A percentile compares a stretch with the other conserved stretches of the same genome.
These are phyloP conservation scores for Cladophialophora immunda DNA, from an alignment of 2,329 filamentous ascomycete genomes.

Conservation along the genomic window DNA sequence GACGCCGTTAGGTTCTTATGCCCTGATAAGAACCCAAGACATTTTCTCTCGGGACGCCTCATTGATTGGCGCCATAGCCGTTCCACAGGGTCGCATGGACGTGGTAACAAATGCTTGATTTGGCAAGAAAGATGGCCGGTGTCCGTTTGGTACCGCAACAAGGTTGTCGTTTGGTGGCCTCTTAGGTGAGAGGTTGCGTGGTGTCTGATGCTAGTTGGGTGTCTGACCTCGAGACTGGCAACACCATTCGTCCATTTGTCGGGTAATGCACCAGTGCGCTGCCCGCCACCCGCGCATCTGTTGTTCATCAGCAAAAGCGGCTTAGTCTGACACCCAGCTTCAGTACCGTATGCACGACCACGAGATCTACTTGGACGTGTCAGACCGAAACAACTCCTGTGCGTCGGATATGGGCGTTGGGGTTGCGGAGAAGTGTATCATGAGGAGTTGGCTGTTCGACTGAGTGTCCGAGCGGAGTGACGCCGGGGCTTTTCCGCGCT, in stretches of 20 bases:
- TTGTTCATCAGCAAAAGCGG: background rate
- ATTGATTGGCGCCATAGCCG: background rate
- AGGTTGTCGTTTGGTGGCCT: background rate
- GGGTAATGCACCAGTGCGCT: constrained; percentile 6
- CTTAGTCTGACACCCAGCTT: background rate
- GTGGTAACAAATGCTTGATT: background rate
- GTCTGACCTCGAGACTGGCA: background rate
- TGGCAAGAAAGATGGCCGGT: background rate
- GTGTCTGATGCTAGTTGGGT: background rate
- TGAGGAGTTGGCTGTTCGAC: background rate
- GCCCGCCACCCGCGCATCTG: background rate
- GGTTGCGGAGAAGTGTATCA: background rate
- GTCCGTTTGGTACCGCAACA: background rate
- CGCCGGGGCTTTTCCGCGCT: background rate
- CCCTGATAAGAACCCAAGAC: background rate
- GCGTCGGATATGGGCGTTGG: background rate
- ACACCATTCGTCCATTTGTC: background rate
- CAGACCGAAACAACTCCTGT: background rate
- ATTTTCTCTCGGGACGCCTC: background rate
- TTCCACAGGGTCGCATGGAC: background rate
- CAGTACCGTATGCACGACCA: background rate
- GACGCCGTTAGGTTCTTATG: background rate
- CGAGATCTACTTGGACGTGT: no score
- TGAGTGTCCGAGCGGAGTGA: background rate
- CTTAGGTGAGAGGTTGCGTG: background rate